Conservation (phyloP, 768 basidiomycete species). For the Panaeolus cyanescens region DNA sequence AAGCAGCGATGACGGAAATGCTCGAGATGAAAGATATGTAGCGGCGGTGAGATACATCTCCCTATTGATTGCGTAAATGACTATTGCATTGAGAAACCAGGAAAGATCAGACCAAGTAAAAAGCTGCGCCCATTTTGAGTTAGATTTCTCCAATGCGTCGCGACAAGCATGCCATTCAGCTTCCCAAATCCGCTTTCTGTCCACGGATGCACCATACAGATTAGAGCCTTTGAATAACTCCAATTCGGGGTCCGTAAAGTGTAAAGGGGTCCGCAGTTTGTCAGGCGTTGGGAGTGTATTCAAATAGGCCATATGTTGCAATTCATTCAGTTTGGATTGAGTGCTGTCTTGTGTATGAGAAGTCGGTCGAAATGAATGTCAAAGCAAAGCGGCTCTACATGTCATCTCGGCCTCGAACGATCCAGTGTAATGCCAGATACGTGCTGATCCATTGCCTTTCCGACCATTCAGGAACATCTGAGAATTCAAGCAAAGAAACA, state of each 20-base stretch:
- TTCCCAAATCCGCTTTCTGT: conserved; percentile 64
- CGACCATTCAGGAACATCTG: conserved; percentile 39
- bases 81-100: not conserved
- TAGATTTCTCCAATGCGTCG: conserved; percentile 33
- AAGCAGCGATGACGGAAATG: conserved; percentile 86
- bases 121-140: conserved; percentile 42
- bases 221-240: conserved; percentile 77
- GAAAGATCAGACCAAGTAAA: conserved; percentile 66
- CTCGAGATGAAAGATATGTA: conserved; percentile 83
- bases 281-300: conserved; percentile 59
- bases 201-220: conserved; percentile 72
- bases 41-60: conserved; percentile 68
- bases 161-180: conserved; percentile 63
- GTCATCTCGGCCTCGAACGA: conserved; percentile 40
- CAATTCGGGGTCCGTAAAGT: conserved; percentile 67
- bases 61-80: conserved; percentile 43
- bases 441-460: conserved; percentile 69
- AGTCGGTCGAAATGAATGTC: conserved; percentile 5
- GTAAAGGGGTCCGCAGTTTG: conserved; percentile 69
- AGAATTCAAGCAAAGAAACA: conserved; percentile 32
- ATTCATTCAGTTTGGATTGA: conserved; percentile 8
- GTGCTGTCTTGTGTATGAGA: conserved; percentile 14
- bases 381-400: conserved; percentile 20
- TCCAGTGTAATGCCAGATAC: conserved; percentile 69
- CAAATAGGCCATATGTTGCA: conserved; percentile 64